These are phyloP conservation scores for Arxiozyma slooffiae DNA, from an alignment of 1,139 yeast species.

Conservation along the genomic window DNA sequence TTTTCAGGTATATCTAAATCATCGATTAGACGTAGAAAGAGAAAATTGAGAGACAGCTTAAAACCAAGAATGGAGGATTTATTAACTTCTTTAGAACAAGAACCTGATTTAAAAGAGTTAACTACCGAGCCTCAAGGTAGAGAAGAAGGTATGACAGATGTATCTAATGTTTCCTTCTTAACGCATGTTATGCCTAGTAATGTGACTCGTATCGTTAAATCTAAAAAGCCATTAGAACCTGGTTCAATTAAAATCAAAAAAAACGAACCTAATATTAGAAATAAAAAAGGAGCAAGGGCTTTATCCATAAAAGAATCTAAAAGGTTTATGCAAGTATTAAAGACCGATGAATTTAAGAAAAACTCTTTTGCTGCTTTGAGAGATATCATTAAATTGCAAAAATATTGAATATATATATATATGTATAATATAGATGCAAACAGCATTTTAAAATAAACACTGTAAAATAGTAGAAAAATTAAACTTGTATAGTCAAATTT, in stretches of 20 bases:
- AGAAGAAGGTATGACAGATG: background rate
- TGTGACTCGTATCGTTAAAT: conserved; percentile 15
- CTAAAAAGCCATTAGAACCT: conserved; percentile 13
- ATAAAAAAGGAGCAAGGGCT: conserved; percentile 44
- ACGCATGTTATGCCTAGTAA: conserved; percentile 4
- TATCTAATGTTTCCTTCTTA: background rate
- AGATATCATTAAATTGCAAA: conserved; percentile 33
- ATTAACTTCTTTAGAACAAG: conserved; percentile 40
- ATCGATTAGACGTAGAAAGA: conserved; percentile 52
- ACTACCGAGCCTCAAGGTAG: conserved; percentile 10
- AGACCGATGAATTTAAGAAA: conserved; percentile 41
- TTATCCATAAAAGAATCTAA: conserved; percentile 46
- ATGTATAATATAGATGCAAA: background rate
- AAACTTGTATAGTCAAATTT: background rate
- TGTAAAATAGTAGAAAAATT: background rate
- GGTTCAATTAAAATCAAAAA: conserved; percentile 28
- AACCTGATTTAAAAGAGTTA: conserved; percentile 21
- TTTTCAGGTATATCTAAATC: conserved; percentile 49
- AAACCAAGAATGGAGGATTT: conserved; percentile 60
- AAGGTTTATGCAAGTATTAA: conserved; percentile 47
- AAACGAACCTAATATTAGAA: conserved; percentile 55
- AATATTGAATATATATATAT: conserved; percentile 6
- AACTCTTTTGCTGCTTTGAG: conserved; percentile 54
- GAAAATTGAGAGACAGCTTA: conserved; percentile 52
- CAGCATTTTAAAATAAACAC: background rate